Percentiles rank a stretch among this genome's conserved stretches.
phyloP scores from a whole-genome alignment of 306 rosid species.

The Prunus kanzakura region DNA sequence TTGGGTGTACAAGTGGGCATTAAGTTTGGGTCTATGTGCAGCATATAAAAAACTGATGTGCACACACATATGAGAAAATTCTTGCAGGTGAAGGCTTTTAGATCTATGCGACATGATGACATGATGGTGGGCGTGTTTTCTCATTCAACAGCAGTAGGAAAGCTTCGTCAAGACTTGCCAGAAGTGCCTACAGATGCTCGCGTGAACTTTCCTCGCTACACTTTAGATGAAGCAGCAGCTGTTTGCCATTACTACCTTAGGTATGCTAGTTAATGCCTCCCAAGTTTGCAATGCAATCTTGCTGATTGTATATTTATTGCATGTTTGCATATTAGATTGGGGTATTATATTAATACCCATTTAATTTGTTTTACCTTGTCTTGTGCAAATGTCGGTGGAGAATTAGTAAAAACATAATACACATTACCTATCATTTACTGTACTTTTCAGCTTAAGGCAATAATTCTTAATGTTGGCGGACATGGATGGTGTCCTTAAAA shows the following conservation, averaged over 20 bases:
- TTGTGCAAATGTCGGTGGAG: not conserved
- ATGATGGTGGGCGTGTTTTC: conserved; percentile 99
- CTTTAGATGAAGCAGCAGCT: conserved; percentile 80
- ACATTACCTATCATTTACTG: not conserved
- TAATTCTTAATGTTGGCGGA: not conserved
- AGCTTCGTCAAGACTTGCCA: conserved; percentile 84
- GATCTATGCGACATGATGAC: conserved; percentile 81
- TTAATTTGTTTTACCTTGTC: not conserved
- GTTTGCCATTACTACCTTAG: conserved; percentile 86
- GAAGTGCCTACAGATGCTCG: conserved; percentile 87
- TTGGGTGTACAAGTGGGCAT: not conserved
- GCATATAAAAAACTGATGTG: not conserved
- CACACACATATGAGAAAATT: conserved; percentile 4
- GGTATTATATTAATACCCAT: not conserved
- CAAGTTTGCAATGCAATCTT: conserved; percentile 2
- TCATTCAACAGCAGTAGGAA: conserved; percentile 97
- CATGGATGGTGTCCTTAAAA: not conserved
- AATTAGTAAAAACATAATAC: not conserved
- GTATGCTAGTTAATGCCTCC: conserved; percentile 35
- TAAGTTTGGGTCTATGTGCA: not conserved
- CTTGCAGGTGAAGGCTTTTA: conserved; percentile 90
- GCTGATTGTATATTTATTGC: not conserved
- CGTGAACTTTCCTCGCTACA: conserved; percentile 69
- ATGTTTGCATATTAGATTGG: not conserved
- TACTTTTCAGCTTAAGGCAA: not conserved